Evolutionary conservation across 805 yeast genomes (phyloP), one percentile per base, ranked within the genome.

Genomic region (Saturnispora quitensis): DNA sequence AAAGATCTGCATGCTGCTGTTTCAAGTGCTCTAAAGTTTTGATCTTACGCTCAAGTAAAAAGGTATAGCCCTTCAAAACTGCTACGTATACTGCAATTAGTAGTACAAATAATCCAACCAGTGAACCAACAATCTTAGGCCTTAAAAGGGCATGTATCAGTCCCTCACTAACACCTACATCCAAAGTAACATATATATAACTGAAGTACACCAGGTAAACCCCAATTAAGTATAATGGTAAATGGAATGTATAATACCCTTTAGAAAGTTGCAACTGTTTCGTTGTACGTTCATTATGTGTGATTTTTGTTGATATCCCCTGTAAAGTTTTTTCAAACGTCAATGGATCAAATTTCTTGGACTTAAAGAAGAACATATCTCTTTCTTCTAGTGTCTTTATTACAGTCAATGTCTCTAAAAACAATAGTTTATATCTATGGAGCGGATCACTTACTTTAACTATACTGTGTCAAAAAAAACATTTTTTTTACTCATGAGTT

Each of bases 301-400:
- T 51, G 40, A 76, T 74, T 25, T 65, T 62, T 2, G 60, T 62
- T 0, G 78, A 64, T 12, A 77, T 50, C 2, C 56, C 43, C 20
- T 73, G 68, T 40, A 77, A 62, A 33, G 73, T 72, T 53, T 65
- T 68, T 53, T 77, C 81, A 58, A 70, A 76, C 40, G 58, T 55
- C 25, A 70, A 69, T 5, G 78, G 74, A 52, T 74, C 73, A 55
- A 75, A 71, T 50, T 59, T 58, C 43, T 62, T 67, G 1, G 70
- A 62, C 44, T 58, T 58, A 18, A 59, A 60, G 8, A 64, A 18
- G 28, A 49, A 49, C 51, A 49, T 49, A 8, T 17, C 20, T 15
- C 22, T 27, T 43, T 15, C 6, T n/a, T 43, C 15, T 18, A 31
- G 5, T 27, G 12, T n/a, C 5, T 43, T 27, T 25, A 15, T n/a